Evolutionary conservation across 306 rosid genomes (phyloP).

Genomic region (Sophora flavescens): DNA sequence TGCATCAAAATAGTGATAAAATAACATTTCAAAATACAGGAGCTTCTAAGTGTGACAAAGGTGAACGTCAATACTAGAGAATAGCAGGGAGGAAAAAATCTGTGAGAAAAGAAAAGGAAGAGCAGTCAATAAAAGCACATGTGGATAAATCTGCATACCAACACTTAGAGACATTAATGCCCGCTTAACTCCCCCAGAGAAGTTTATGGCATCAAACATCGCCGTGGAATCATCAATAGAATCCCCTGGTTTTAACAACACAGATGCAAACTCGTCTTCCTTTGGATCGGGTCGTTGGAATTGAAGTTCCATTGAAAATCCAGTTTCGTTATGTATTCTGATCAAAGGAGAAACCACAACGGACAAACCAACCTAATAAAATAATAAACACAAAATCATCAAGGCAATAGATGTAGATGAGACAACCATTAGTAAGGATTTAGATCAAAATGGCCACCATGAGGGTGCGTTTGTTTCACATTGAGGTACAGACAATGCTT

Average conservation of each 20-base stretch:
- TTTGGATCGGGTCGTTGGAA: slow-evolving; percentile 70
- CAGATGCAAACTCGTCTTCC: slow-evolving; percentile 78
- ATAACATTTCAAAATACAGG: slow-evolving; percentile 10
- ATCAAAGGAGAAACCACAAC: slow-evolving; percentile 78
- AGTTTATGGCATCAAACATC: slow-evolving; percentile 75
- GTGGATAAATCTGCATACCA: slow-evolving; percentile 63
- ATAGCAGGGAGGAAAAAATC: slow-evolving; percentile 10
- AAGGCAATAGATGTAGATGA: not conserved
- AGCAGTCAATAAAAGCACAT: slow-evolving; percentile 20
- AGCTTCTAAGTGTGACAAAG: slow-evolving; percentile 5
- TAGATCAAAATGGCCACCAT: not conserved
- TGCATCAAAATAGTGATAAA: slow-evolving; percentile 9
- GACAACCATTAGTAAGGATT: not conserved
- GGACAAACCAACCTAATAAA: slow-evolving; percentile 59
- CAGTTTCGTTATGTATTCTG: slow-evolving; percentile 83
- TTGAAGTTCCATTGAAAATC: slow-evolving; percentile 74
- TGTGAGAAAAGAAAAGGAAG: slow-evolving; percentile 34
- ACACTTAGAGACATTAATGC: slow-evolving; percentile 81
- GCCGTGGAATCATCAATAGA: slow-evolving; percentile 90
- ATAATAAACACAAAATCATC: not conserved
- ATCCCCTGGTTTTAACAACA: slow-evolving; percentile 75
- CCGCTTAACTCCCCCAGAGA: slow-evolving; percentile 83
- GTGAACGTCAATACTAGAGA: slow-evolving; percentile 31
- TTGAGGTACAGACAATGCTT: too few relatives aligned
- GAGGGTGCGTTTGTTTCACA: too few relatives aligned